These are phyloP conservation scores for Dryas integrifolia DNA, from an alignment of 331 rosid genomes.

Conservation along the genomic window DNA sequence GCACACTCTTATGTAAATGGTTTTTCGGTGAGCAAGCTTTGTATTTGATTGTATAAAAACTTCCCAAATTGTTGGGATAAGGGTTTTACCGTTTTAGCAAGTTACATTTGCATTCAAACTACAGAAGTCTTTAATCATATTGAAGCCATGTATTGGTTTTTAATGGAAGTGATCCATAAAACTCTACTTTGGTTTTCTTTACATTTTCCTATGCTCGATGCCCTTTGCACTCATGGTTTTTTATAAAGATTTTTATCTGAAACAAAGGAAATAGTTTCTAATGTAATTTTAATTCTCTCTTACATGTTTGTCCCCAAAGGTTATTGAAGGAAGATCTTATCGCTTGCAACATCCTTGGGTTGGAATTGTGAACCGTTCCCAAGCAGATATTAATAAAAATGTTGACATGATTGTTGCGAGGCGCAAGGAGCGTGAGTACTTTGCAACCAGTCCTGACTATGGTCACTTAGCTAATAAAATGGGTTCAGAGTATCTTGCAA, in stretches of 20 bases:
- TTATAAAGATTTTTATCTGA: not conserved
- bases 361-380: slow-evolving; percentile 95
- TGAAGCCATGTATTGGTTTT: not conserved
- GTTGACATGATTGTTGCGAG: slow-evolving; percentile 86
- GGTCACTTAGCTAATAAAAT: slow-evolving; percentile 81
- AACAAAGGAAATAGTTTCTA: not conserved
- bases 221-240: not conserved
- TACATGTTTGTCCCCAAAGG: slow-evolving; percentile 37
- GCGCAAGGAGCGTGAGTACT: slow-evolving; percentile 87
- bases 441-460: slow-evolving; percentile 86
- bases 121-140: not conserved
- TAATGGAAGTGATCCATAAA: not conserved
- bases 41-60: not conserved
- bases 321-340: slow-evolving; percentile 92
- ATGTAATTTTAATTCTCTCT: not conserved
- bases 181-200: not conserved
- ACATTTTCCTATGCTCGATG: not conserved
- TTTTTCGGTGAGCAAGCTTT: not conserved
- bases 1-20: not conserved
- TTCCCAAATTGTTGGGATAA: not conserved
- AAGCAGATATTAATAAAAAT: slow-evolving; percentile 89
- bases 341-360: slow-evolving; percentile 93
- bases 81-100: not conserved
- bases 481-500: slow-evolving; percentile 99
- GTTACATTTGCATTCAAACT: not conserved